Base-by-base conservation (phyloP, 1,139 yeast species). In the Candida sojae region DNA sequence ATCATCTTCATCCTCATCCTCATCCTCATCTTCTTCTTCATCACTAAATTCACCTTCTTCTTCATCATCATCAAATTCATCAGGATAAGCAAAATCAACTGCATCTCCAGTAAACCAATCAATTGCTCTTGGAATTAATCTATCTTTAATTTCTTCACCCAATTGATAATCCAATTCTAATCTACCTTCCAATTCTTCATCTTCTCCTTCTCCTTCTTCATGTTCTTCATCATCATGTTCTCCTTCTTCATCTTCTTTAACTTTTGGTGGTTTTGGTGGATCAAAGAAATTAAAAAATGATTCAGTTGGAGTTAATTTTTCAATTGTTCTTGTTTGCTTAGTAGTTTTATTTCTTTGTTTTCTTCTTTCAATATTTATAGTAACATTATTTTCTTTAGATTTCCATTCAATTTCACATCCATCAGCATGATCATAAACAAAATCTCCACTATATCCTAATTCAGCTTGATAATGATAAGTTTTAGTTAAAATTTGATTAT, bases 81-180 rank as follows among this genome's bases (percentile, higher is more conserved):
- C 78, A 28, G 75, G 72, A 61, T 67, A 77, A 35, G 75, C 83
- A 56, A 69, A 79, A 46, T 79, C 82, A 50, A 92, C 81, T n/a
- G 99, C 99, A 57, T 88, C 91, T 45, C 99, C 98, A 13, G 98
- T 92, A 68, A 90, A 93, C 98, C 98, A 93, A 69, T 92, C 97
- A 60, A 93, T 82, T 48, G 98, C 98, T 62, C 97, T 84, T 55
- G 98, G 97, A 57, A 93, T 87, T 66, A 93, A 81, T 68, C 95
- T 86, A 68, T 95, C 98, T 75, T 95, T 93, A 67, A 93, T 84
- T 63, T 91, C 95, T 71, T 93, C 99, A 53, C 99, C 99, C 57
- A 92, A 78, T 64, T 92, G 96, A 73, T 93, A 95, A 71, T 93
- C 99, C 61, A 88, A 76, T 61, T 92, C 97, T 60, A 93, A 80